A percentile compares a stretch with the other conserved stretches of the same genome.
Evolutionary conservation across 352 stramenopile species (phyloP).

Genomic region (Phytophthora agathidicida): DNA sequence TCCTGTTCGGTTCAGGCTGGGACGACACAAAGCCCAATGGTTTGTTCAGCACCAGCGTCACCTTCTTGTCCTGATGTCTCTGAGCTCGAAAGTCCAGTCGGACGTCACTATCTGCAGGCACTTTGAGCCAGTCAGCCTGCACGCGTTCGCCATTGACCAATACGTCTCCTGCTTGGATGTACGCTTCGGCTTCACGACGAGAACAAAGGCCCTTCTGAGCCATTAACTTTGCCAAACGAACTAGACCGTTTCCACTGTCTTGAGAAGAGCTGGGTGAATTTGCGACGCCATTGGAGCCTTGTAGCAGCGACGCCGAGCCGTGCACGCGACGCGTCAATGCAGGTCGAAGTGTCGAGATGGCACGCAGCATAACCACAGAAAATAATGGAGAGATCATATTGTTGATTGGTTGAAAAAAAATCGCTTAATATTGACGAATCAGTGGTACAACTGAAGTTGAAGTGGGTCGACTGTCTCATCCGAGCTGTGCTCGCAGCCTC

Average conservation of each 20-base stretch:
- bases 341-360: conserved; percentile 23
- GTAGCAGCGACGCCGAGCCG: conserved; percentile 23
- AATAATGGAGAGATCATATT: conserved; percentile 6
- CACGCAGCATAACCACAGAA: conserved; percentile 30
- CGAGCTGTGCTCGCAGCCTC: conserved; percentile 46
- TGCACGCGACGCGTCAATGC: conserved; percentile 26
- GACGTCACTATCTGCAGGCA: conserved; percentile 63
- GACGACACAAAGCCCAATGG: conserved; percentile 83
- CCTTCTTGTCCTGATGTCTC: conserved; percentile 76
- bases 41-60: conserved; percentile 87
- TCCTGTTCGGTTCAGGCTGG: conserved; percentile 70
- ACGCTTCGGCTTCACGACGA: conserved; percentile 78
- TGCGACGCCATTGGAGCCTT: not conserved
- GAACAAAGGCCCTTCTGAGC: conserved; percentile 78
- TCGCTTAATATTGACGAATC: conserved; percentile 8
- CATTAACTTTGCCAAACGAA: conserved; percentile 86
- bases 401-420: conserved; percentile 18
- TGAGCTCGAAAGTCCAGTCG: conserved; percentile 67
- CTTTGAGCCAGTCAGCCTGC: conserved; percentile 74
- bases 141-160: conserved; percentile 75
- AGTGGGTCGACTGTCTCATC: conserved; percentile 8
- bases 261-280: conserved; percentile 6
- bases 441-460: conserved; percentile 3
- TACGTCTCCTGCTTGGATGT: conserved; percentile 79
- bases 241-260: conserved; percentile 28